A percentile compares a stretch with the other conserved stretches of the same genome.
Conservation (phyloP, 352 stramenopile genomes). For the Hyaloperonospora arabidopsidis region DNA sequence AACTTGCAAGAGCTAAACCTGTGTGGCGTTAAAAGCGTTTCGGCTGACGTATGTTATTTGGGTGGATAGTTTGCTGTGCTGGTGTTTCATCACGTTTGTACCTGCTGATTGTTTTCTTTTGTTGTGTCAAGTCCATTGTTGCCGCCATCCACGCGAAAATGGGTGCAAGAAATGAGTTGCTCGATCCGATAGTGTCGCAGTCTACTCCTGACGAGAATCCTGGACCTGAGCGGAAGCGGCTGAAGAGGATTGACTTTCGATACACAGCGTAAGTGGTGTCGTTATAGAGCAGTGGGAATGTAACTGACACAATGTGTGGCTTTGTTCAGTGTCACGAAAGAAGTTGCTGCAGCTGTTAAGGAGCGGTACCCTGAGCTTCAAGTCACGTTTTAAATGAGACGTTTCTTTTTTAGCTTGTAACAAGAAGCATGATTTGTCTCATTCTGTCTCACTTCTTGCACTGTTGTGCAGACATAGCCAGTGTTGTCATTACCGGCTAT, state of each 20-base stretch:
- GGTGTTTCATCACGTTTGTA: background rate
- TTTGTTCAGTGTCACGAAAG: slow-evolving; percentile 64
- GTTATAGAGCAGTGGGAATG: background rate
- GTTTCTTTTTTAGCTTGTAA: background rate
- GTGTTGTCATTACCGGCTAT: too few species aligned
- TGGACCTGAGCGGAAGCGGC: slow-evolving; percentile 71
- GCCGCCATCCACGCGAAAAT: slow-evolving; percentile 76
- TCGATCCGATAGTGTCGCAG: slow-evolving; percentile 18
- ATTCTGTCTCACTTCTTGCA: too few species aligned
- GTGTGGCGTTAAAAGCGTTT: slow-evolving; percentile 82
- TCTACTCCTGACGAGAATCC: slow-evolving; percentile 28
- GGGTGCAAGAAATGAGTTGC: slow-evolving; percentile 37
- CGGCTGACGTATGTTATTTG: slow-evolving; percentile 49
- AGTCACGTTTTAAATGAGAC: slow-evolving; percentile 26
- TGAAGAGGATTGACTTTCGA: slow-evolving; percentile 86
- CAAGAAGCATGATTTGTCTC: background rate
- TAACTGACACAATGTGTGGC: slow-evolving; percentile 4
- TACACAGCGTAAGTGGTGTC: slow-evolving; percentile 70
- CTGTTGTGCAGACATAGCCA: too few species aligned
- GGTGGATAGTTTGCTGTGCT: background rate
- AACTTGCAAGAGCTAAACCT: slow-evolving; percentile 85
- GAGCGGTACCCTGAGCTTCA: slow-evolving; percentile 52
- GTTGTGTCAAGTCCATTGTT: slow-evolving; percentile 40
- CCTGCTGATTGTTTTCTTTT: slow-evolving; percentile 5
- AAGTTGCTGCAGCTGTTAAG: slow-evolving; percentile 59